Conservation (phyloP, 208 protist species). For the Tetramitus jugosus region DNA sequence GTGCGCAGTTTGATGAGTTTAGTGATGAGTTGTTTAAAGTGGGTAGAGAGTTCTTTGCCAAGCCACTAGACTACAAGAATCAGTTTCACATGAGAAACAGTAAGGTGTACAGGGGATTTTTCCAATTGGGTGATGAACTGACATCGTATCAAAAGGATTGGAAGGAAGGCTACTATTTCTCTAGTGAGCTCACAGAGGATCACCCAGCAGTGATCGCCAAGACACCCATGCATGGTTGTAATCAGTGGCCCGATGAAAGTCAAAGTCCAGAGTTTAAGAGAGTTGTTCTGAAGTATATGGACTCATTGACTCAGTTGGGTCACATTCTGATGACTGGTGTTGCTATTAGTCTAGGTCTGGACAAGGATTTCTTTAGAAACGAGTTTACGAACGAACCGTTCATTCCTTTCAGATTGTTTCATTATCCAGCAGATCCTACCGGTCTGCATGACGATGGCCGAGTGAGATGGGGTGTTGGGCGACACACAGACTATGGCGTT, state of each 20-base stretch:
- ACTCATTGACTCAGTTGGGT: neutral
- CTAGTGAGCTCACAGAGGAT: no score
- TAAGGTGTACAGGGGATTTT: conserved; percentile 50
- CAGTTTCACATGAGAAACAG: conserved; percentile 49
- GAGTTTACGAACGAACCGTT: conserved; percentile 52
- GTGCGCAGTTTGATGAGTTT: conserved; percentile 43
- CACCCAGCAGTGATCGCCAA: neutral
- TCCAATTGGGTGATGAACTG: conserved; percentile 40
- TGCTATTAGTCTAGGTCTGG: conserved; percentile 24
- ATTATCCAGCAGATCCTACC: conserved; percentile 48
- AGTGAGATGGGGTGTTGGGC: conserved; percentile 32
- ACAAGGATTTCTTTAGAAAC: conserved; percentile 54
- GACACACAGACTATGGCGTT: conserved; percentile 66
- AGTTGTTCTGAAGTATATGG: neutral
- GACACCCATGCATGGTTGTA: neutral
- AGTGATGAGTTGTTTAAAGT: conserved; percentile 47
- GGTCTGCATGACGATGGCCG: conserved; percentile 38
- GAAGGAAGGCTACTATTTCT: neutral
- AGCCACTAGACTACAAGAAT: conserved; percentile 54
- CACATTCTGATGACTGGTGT: neutral
- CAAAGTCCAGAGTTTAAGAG: conserved; percentile 2
- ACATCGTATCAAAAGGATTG: neutral
- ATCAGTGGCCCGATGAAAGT: conserved; percentile 16
- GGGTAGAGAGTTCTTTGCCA: conserved; percentile 51
- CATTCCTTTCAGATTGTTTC: conserved; percentile 61